Evolutionary conservation across 345 rosid species (phyloP).

Genomic region (Litchi chinensis): DNA sequence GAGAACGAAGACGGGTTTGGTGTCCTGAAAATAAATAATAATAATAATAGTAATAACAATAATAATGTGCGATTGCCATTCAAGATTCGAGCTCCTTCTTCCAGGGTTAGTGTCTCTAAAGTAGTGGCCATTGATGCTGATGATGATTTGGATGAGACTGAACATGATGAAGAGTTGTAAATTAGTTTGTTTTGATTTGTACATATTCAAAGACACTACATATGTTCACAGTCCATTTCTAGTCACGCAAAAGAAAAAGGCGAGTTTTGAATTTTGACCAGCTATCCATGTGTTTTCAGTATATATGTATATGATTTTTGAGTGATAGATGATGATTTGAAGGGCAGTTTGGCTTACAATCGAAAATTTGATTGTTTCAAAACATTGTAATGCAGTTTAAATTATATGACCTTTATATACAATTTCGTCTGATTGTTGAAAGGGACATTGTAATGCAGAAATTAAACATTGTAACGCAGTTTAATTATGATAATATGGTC

Average conservation of each 20-base stretch:
- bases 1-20: slow-evolving; percentile 32
- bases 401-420: too few relatives aligned
- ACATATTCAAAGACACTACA: slow-evolving; percentile 13
- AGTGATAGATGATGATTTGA: not conserved
- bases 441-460: too few relatives aligned
- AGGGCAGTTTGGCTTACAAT: too few relatives aligned
- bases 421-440: too few relatives aligned
- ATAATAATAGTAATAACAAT: not conserved
- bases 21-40: slow-evolving; percentile 18
- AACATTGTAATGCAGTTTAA: too few relatives aligned
- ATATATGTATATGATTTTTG: not conserved
- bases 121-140: slow-evolving; percentile 54
- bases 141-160: slow-evolving; percentile 39
- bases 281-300: not conserved
- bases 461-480: not conserved
- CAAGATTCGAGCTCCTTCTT: slow-evolving; percentile 47
- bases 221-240: not conserved
- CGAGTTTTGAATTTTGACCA: slow-evolving; percentile 7
- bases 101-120: slow-evolving; percentile 60
- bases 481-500: too few relatives aligned
- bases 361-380: too few relatives aligned
- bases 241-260: not conserved
- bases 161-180: slow-evolving; percentile 40
- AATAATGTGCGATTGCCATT: slow-evolving; percentile 43
- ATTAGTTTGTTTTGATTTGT: slow-evolving; percentile 19